These are phyloP conservation scores for Xanthoconium separans DNA, from an alignment of 1,284 basidiomycete genomes.

Conservation along the genomic window DNA sequence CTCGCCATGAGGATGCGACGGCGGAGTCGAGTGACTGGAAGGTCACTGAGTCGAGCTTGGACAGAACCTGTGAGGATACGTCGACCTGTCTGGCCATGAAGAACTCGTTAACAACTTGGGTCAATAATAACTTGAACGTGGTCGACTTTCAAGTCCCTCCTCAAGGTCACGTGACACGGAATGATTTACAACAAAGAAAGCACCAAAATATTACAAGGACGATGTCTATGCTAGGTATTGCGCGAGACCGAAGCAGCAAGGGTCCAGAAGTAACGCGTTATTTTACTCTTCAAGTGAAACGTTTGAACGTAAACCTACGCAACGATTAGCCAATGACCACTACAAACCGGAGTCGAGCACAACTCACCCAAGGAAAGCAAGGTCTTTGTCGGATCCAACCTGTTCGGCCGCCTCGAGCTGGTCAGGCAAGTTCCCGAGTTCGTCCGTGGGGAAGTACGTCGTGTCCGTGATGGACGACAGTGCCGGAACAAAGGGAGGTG, in stretches of 20 bases:
- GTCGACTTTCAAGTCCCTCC: too few relatives aligned
- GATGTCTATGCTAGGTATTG: slow-evolving; percentile 33
- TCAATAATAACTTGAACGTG: too few relatives aligned
- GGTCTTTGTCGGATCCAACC: slow-evolving; percentile 79
- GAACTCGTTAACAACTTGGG: too few relatives aligned
- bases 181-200: slow-evolving; percentile 9
- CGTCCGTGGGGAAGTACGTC: slow-evolving; percentile 96
- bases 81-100: slow-evolving; percentile 57
- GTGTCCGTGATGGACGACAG: slow-evolving; percentile 93
- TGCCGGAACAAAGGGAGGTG: slow-evolving; percentile 94
- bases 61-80: slow-evolving; percentile 65
- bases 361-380: slow-evolving; percentile 88
- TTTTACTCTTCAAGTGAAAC: slow-evolving; percentile 50
- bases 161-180: slow-evolving; percentile 19
- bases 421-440: slow-evolving; percentile 82
- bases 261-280: not conserved
- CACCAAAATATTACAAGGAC: slow-evolving; percentile 25
- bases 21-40: slow-evolving; percentile 55
- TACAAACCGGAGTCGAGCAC: not conserved
- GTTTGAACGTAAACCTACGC: slow-evolving; percentile 78
- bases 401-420: slow-evolving; percentile 70
- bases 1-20: slow-evolving; percentile 64
- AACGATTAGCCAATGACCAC: slow-evolving; percentile 11
- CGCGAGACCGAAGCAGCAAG: slow-evolving; percentile 1
- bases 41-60: slow-evolving; percentile 63